Conservation (phyloP, 768 basidiomycete species). For the Neoboletus magnificus region DNA sequence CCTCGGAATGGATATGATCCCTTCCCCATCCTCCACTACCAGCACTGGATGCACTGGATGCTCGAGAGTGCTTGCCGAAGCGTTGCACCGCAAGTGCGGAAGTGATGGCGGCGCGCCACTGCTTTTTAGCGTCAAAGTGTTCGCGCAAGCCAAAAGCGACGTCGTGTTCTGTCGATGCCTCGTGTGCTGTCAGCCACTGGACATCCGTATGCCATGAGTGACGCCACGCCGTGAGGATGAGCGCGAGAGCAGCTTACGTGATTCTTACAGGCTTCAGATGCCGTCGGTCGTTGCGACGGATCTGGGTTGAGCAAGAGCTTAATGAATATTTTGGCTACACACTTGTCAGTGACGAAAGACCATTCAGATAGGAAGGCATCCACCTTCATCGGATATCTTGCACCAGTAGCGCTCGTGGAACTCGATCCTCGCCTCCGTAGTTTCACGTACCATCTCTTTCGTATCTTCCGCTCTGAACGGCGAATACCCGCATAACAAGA, state of each 20-base stretch:
- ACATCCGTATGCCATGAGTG: neutral
- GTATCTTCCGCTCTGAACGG: conserved; percentile 88
- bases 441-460: conserved; percentile 74
- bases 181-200: conserved; percentile 73
- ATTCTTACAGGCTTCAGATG: conserved; percentile 64
- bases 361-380: neutral
- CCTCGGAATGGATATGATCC: conserved; percentile 25
- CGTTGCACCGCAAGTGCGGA: conserved; percentile 41
- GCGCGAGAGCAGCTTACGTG: conserved; percentile 42
- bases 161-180: conserved; percentile 69
- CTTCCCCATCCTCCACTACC: conserved; percentile 39
- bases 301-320: conserved; percentile 65
- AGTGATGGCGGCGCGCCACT: conserved; percentile 70
- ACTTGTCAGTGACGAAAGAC: neutral
- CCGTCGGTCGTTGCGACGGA: conserved; percentile 68
- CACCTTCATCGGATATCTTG: conserved; percentile 79
- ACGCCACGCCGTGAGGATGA: neutral
- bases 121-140: conserved; percentile 73
- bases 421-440: conserved; percentile 77
- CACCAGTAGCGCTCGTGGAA: conserved; percentile 96
- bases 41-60: conserved; percentile 26
- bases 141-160: conserved; percentile 69
- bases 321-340: conserved; percentile 82
- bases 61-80: conserved; percentile 27
- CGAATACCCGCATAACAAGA: conserved; percentile 91